Evolutionary conservation across 495 filamentous ascomycete genomes (phyloP).

Genomic region (Penicillium cosmopolitanum): DNA sequence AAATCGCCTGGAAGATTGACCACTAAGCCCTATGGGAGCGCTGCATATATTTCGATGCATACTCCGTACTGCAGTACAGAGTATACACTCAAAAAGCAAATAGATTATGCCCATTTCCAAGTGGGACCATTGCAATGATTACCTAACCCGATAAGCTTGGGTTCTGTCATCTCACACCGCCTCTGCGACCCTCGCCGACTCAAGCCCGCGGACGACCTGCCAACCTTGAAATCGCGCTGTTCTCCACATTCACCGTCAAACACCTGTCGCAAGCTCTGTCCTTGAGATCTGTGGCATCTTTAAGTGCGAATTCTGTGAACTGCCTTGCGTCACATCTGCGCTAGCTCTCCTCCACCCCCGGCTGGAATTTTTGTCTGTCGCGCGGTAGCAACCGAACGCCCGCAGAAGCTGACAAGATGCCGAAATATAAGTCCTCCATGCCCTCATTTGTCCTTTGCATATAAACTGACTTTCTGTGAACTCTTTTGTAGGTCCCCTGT

Average conservation of each 20-base stretch:
- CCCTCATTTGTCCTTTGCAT: background rate
- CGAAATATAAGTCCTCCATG: conserved; percentile 71
- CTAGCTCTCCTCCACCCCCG: conserved; percentile 16
- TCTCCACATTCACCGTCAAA: background rate
- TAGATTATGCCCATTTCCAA: no score
- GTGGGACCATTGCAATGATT: background rate
- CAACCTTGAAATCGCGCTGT: conserved; percentile 1
- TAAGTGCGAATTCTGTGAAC: background rate
- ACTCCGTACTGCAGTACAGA: no score
- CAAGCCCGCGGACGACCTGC: conserved; percentile 19
- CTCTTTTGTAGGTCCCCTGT: conserved; percentile 68
- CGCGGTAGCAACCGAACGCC: conserved; percentile 23
- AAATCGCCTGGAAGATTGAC: no score
- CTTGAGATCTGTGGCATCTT: background rate
- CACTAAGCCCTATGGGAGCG: no score
- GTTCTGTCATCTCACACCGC: conserved; percentile 29
- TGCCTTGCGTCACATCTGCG: background rate
- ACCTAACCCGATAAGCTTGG: conserved; percentile 11
- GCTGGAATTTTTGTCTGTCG: conserved; percentile 31
- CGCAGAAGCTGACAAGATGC: conserved; percentile 58
- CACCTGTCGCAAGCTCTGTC: conserved; percentile 7
- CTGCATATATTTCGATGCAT: no score
- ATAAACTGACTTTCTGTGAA: conserved; percentile 55
- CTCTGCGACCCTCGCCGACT: conserved; percentile 19
- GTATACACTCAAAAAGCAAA: no score